Evolutionary conservation across 2,329 filamentous ascomycete genomes (phyloP), one percentile per base, ranked within the genome.

Genomic region (Geosmithia flava): DNA sequence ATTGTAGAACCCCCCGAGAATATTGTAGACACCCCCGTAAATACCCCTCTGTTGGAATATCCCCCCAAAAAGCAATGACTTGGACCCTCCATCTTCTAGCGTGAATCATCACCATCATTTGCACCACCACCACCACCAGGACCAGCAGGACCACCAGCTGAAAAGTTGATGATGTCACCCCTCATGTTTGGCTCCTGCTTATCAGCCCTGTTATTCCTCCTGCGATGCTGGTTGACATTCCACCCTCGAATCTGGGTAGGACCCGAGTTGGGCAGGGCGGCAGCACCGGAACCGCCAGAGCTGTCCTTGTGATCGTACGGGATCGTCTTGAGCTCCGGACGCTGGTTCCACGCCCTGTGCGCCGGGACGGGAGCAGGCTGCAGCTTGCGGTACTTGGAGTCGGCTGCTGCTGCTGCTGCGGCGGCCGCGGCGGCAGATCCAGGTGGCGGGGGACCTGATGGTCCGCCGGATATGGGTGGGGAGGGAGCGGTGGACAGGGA

Each of bases 241-340:
- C 76, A 80, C 1, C 76, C 76, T 27, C 76, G 62, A 30, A 80
- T 78, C 42, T 70, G 68, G 13, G 74, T 76, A 1, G 76, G 76
- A 0, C 75, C 76, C 16, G 71, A 73, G 45, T 69, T 70, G 8
- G 76, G 76, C 29, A 78, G 68, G 15, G 75, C 73, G 46, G 78
- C 75, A 17, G 69, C 70, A n/a, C 19, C 17, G 2, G 75, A 69
- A 3, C 67, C 66, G 11, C 48, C 48, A 15, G 42, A 19, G 42
- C 76, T 78, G 54, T 80, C 76, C 56, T 79, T 80, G 56, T 79
- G 78, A 19, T 75, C 72, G 53, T 80, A 80, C 39, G 72, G 73
- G 3, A 78, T 75, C 3, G 77, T 78, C 49, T 76, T 72, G n/a
- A 80, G 65, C 54, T 79, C 75, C 16, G 70, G 67, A 54, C 70